Evolutionary conservation across 768 basidiomycete species (phyloP), one percentile per base, ranked within the genome.

Genomic region (Exsudoporus frostii): DNA sequence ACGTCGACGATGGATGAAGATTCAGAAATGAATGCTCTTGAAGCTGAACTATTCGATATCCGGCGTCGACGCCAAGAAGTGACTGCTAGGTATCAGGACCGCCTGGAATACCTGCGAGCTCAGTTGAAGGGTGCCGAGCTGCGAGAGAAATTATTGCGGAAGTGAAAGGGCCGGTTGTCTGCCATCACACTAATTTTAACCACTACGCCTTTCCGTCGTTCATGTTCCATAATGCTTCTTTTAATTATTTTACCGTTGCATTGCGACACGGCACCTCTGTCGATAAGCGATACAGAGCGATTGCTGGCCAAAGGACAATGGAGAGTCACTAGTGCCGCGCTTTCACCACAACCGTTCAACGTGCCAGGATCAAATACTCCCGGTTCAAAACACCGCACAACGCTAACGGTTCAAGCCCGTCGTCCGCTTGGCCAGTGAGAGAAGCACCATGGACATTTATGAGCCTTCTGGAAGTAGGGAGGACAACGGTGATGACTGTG

Each of bases 121-220:
- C 86, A 88, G 71, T 65, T 92, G 65, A 91, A 90, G 71, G 86
- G 87, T 19, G 90, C 89, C 2, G 86, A 91, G 71, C 66, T 92
- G 63, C 88, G 87, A 57, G 91, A 92, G 74, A 89, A 90, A 67
- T 70, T 92, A 60, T 59, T 87, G 74, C 82, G 80, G 65, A 85
- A 79, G 66, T 84, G 59, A 75, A 41, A 24, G 46, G 39, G 32
- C 30, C 37, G n/a, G 29, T 42, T 51, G 42, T 50, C 40, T 43
- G 30, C n/a, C 43, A 47, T 17, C 39, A 32, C 47, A 24, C 47
- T 53, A 29, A 30, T 30, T 30, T 17, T 30, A 45, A 34, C 30
- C 36, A 10, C 34, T 17, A 32, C 45, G 47, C 41, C 60, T 50
- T 54, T 57, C 46, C 25, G 15, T 39, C 25, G 14, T 25, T 53